A percentile compares a stretch with the other conserved stretches of the same genome.
Conservation (phyloP, 352 stramenopile genomes). For the Globisporangium uncinulatum region DNA sequence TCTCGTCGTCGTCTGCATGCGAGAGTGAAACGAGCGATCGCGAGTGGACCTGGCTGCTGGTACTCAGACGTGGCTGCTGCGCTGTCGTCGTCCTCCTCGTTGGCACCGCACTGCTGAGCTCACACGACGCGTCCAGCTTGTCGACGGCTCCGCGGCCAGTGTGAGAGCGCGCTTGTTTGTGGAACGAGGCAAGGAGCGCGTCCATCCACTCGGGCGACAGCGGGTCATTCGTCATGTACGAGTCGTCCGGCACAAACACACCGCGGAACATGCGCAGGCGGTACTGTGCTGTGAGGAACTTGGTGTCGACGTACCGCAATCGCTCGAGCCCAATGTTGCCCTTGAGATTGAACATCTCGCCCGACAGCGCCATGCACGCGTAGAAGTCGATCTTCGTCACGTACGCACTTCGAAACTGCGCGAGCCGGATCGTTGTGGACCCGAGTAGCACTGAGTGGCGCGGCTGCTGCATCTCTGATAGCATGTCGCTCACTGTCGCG, state of each 20-base stretch:
- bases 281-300: slow-evolving; percentile 56
- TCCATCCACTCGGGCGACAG: slow-evolving; percentile 82
- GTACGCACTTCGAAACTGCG: slow-evolving; percentile 77
- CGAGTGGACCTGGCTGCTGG: slow-evolving; percentile 7
- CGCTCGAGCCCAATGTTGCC: slow-evolving; percentile 76
- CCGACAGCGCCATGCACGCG: slow-evolving; percentile 70
- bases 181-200: slow-evolving; percentile 38
- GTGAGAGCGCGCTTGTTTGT: slow-evolving; percentile 15
- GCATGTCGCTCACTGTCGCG: slow-evolving; percentile 25
- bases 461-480: slow-evolving; percentile 27
- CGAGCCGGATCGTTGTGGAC: slow-evolving; percentile 70
- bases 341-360: slow-evolving; percentile 83
- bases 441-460: slow-evolving; percentile 52
- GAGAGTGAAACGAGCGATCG: slow-evolving; percentile 30
- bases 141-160: neutral
- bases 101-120: neutral
- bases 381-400: slow-evolving; percentile 85
- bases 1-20: slow-evolving; percentile 44
- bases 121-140: neutral
- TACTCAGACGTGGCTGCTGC: neutral
- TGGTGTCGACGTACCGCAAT: slow-evolving; percentile 66
- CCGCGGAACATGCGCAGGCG: slow-evolving; percentile 59
- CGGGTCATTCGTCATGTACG: slow-evolving; percentile 53
- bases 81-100: neutral
- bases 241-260: slow-evolving; percentile 66